phyloP scores from a whole-genome alignment of 768 basidiomycete species.

The Boletus insuetus region DNA sequence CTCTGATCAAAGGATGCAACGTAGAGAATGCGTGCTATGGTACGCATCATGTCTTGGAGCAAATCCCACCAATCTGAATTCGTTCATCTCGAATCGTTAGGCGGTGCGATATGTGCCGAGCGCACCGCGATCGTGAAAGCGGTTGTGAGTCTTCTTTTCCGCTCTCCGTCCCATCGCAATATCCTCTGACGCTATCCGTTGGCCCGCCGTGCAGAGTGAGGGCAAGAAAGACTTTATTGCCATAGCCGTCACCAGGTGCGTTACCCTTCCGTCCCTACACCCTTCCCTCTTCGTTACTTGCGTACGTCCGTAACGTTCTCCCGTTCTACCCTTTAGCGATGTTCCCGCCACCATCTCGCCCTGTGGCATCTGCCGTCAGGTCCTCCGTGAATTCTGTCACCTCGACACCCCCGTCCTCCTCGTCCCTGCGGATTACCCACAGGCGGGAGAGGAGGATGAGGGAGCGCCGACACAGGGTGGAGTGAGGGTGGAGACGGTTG shows the following conservation, averaged over 20 bases:
- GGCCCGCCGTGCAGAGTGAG: constrained; percentile 57
- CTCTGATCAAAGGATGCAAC: constrained; percentile 82
- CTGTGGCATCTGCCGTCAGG: constrained; percentile 92
- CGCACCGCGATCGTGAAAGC: constrained; percentile 95
- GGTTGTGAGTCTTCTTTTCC: constrained; percentile 50
- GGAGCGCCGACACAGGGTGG: constrained; percentile 30
- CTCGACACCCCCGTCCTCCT: constrained; percentile 71
- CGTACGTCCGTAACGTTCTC: background rate
- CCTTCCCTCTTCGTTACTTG: no score
- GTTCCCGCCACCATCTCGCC: constrained; percentile 60
- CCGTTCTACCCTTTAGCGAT: background rate
- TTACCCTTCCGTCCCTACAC: constrained; percentile 1
- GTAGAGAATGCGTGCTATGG: constrained; percentile 95
- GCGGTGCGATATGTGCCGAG: constrained; percentile 91
- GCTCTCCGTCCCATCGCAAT: background rate
- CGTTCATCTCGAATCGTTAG: constrained; percentile 25
- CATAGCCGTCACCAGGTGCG: constrained; percentile 79
- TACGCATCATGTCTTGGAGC: constrained; percentile 29
- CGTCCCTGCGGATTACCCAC: constrained; percentile 61
- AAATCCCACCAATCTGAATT: background rate
- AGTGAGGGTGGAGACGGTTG: constrained; percentile 66
- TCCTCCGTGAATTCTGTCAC: constrained; percentile 83
- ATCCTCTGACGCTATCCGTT: background rate
- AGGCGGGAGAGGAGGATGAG: constrained; percentile 24
- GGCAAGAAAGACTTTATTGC: constrained; percentile 68